Conservation (phyloP, 441 rosid species). For the Populus tomentosa region DNA sequence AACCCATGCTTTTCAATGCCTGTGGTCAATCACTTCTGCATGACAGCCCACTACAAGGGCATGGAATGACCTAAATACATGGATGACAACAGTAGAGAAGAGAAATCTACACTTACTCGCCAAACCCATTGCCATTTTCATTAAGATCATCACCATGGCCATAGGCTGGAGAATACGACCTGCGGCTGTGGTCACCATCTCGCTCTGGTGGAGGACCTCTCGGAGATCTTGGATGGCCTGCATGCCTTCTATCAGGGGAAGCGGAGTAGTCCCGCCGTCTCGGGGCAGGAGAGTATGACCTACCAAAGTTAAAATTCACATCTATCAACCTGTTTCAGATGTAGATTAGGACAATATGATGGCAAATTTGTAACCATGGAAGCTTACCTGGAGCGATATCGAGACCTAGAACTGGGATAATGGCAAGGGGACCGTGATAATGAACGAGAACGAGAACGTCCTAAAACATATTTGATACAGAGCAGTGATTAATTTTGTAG, state of each 20-base stretch:
- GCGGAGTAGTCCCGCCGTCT: conserved; percentile 59
- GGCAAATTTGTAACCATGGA: conserved; percentile 2
- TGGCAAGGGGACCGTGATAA: conserved; percentile 67
- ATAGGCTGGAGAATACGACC: conserved; percentile 67
- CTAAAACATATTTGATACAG: conserved; percentile 32
- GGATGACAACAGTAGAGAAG: neutral
- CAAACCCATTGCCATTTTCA: conserved; percentile 47
- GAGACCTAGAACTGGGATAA: conserved; percentile 63
- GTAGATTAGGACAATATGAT: neutral
- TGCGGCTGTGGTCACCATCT: conserved; percentile 41
- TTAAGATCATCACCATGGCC: conserved; percentile 34
- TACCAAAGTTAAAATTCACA: conserved; percentile 19
- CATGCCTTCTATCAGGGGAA: conserved; percentile 73
- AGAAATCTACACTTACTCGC: conserved; percentile 40
- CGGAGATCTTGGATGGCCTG: conserved; percentile 58
- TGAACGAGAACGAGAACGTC: conserved; percentile 80
- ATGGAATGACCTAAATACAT: neutral
- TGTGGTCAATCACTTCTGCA: neutral
- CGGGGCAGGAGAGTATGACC: conserved; percentile 84
- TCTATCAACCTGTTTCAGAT: neutral
- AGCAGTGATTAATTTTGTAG: conserved; percentile 6
- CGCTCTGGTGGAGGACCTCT: conserved; percentile 67
- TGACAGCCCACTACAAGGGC: neutral
- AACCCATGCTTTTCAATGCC: neutral
- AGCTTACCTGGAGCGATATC: conserved; percentile 86